A percentile compares a stretch with the other conserved stretches of the same genome.
Evolutionary conservation across 306 rosid genomes (phyloP).

Genomic region (Prunus campanulata): DNA sequence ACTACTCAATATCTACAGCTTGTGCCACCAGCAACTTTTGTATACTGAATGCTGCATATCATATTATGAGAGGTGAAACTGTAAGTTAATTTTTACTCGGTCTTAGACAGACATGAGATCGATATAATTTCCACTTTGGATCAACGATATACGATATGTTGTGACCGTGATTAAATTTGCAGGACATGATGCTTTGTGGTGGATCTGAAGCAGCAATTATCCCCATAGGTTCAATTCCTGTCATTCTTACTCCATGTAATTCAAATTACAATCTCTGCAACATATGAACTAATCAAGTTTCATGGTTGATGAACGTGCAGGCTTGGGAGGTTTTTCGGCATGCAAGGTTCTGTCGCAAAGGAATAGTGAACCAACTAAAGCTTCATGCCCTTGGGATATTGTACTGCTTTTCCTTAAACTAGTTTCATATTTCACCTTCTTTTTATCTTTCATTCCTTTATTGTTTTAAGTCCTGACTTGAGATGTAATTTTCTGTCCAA

Average conservation of each 20-base stretch:
- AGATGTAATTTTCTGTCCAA: conserved; percentile 1
- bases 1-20: conserved; percentile 82
- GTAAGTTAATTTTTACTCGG: conserved; percentile 39
- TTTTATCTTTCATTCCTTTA: not conserved
- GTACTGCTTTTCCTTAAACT: conserved; percentile 33
- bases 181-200: conserved; percentile 85
- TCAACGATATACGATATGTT: not conserved
- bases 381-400: conserved; percentile 87
- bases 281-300: not conserved
- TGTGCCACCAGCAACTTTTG: conserved; percentile 83
- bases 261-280: not conserved
- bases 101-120: not conserved
- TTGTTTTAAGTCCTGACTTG: not conserved
- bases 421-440: not conserved
- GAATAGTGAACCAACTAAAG: conserved; percentile 72
- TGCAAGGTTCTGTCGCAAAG: conserved; percentile 69
- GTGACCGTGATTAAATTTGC: conserved; percentile 12
- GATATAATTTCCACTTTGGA: not conserved
- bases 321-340: conserved; percentile 72
- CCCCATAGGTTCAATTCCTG: conserved; percentile 52
- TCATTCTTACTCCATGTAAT: conserved; percentile 3
- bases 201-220: conserved; percentile 73
- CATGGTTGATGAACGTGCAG: conserved; percentile 31
- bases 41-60: conserved; percentile 73
- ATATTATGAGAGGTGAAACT: conserved; percentile 70